Evolutionary conservation across 139 green algal species (phyloP), one percentile per base, ranked within the genome.

Genomic region (Chlamydomonas eustigma): DNA sequence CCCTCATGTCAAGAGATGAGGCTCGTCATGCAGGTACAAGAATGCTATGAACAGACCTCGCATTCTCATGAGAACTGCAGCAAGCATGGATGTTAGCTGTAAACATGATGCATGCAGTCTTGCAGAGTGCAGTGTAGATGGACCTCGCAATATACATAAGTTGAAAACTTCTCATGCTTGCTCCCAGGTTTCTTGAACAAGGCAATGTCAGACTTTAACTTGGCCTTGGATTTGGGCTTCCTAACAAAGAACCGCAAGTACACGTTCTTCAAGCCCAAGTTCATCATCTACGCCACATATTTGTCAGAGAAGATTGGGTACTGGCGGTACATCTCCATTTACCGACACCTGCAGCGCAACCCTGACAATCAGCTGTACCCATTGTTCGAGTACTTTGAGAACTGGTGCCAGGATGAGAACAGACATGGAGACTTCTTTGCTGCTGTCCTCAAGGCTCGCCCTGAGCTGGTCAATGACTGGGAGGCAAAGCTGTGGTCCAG

Each of bases 371-470:
- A 98, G 93, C 83, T 98, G 71, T 99, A 99, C 89, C 96, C 96
- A 4, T 89, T 99, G 73, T 99, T 99, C 78, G 90, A 97, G 85
- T 98, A 99, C 89, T 99, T 99, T 84, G 96, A 99, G 93, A 99
- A 99, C 93, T 99, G 96, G 96, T 99, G 95, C 89, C 95, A 99
- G 86, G 92, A 96, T 72, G 92, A 96, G 89, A 93, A 91, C 88
- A 83, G 93, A 1, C 76, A 78, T 73, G 82, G 78, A 25, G 85
- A 90, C 85, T 90, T 90, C 80, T 86, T 90, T 76, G 81, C 64
- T 2, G 85, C 85, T 12, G 71, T 85, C 38, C 78, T 90, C 51
- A 90, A 90, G 82, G 44, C 64, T 38, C 73, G 78, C 58, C 81
- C 81, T 0, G n/a, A 87, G 31, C 76, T 87, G 36, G 8, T 87